Base-by-base conservation (phyloP, 805 yeast species). In the Yamadazyma insecticola region DNA sequence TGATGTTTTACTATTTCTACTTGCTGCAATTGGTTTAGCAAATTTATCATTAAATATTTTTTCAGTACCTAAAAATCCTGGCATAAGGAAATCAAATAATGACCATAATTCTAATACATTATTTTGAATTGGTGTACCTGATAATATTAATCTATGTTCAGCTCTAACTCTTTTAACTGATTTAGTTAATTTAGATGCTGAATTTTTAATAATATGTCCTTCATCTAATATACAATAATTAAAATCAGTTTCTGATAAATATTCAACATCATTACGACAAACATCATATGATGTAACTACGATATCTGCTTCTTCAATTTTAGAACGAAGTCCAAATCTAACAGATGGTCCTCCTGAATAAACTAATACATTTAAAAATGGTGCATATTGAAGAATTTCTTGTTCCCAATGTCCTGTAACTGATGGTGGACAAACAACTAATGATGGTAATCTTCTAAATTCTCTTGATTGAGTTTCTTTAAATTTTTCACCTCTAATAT, bases 381-480 rank as follows among this genome's bases (percentile, higher is more conserved):
- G 96, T 0, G 97, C 84, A 55, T 88, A 92, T 40, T 84, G 88
- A 39, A 76, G 74, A 43, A 92, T 67, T 57, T 92, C 99, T 53
- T 87, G 96, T 53, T 87, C 95, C 99, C 99, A 92, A 58, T 92
- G 99, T 14, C 99, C 98, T 2, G 97, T 89, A 45, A 92, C 73
- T 1, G 97, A 87, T 0, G 99, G 97, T 1, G 99, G 99, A 62
- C 98, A 92, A 12, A 92, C 74, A 29, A 92, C 78, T 43, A 92
- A 62, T 0, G 96, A 77, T 2, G 97, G 95, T 15, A 92, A 65
- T 19, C 74, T 79, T 38, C 94, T 68, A 21, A 72, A 74, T 46
- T 88, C 95, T 9, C 67, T 63, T 0, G 81, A 68, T 19, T 70
- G 56, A 0, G 95, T 78, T 38, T 68, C 59, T 6, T 60, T 67